Conservation (phyloP, 2,329 filamentous ascomycete genomes). For the Colletotrichum navitas region DNA sequence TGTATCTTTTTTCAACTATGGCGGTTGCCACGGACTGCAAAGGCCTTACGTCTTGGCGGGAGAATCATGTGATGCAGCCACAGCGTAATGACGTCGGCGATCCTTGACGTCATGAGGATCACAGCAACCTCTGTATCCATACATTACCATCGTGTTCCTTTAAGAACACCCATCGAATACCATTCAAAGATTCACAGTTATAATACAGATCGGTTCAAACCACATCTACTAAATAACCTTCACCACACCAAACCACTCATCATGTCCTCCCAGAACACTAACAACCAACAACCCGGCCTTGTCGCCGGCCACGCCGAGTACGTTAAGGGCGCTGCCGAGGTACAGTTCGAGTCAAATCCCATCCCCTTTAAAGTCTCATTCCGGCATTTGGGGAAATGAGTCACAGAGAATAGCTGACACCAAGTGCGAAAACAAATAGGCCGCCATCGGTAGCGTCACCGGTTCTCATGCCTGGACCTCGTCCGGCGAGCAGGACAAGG, state of each 20-base stretch:
- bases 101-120: conserved; percentile 32
- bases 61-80: conserved; percentile 32
- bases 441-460: conserved; percentile 71
- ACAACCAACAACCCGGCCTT: conserved; percentile 66
- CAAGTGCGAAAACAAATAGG: conserved; percentile 52
- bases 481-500: conserved; percentile 74
- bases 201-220: no score
- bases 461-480: conserved; percentile 73
- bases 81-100: conserved; percentile 30
- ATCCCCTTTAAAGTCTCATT: no score
- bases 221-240: not conserved
- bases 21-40: not conserved
- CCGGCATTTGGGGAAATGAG: not conserved
- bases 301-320: conserved; percentile 75
- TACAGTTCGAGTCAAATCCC: conserved; percentile 49
- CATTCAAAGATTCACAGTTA: fast-evolving
- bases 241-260: not conserved
- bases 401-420: not conserved
- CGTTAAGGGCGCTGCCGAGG: conserved; percentile 76
- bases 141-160: conserved; percentile 20
- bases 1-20: no score
- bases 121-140: conserved; percentile 1
- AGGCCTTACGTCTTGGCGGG: not conserved
- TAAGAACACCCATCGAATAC: not conserved
- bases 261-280: conserved; percentile 42